Base-by-base conservation (phyloP, 75 land plant species). In the Sequoia sempervirens region DNA sequence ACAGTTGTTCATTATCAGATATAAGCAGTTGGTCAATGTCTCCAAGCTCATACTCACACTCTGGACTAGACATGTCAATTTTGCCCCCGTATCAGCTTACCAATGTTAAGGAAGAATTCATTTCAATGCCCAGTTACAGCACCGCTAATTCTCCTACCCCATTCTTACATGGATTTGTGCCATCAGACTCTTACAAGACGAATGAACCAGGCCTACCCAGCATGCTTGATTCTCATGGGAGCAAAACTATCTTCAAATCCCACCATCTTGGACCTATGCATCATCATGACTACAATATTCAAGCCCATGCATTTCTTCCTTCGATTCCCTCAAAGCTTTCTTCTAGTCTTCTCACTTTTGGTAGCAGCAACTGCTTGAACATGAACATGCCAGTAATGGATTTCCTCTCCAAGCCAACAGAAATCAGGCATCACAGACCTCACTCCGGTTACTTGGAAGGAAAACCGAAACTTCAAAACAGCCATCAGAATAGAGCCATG, bases 331-430 rank as follows among this genome's bases (percentile, higher is more conserved):
- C 80, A n/a, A 78, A 78, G 14, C 80, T 36, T 43, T 38, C 79
- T 23, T 23, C 79, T 76, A 28, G 79, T 17, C 46, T 78, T 78
- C 47, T 78, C 9, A 78, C 32, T 43, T 78, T 78, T 78, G 80
- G 80, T 45, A 78, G 45, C 52, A 78, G 13, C 47, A 75, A 23
- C 45, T 75, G 43, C 78, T 37, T 75, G 78, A 78, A 10, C 50
- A 43, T 78, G 80, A 78, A 23, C 50, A 45, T 78, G 80, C 80
- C 80, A n/a, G 80, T 45, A 78, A n/a, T 78, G 80, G 80, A 78
- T 45, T 78, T 78, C 12, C 14, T 78, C 10, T 45, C 80, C 30
- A 78, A 78, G 46, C 80, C 80, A 38, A 26, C 80, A 45, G 80
- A 78, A 43, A 78, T 78, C 1, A 78, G 80, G 41, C 50, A 45